Evolutionary conservation across 345 rosid species (phyloP).

Genomic region (Adansonia digitata): DNA sequence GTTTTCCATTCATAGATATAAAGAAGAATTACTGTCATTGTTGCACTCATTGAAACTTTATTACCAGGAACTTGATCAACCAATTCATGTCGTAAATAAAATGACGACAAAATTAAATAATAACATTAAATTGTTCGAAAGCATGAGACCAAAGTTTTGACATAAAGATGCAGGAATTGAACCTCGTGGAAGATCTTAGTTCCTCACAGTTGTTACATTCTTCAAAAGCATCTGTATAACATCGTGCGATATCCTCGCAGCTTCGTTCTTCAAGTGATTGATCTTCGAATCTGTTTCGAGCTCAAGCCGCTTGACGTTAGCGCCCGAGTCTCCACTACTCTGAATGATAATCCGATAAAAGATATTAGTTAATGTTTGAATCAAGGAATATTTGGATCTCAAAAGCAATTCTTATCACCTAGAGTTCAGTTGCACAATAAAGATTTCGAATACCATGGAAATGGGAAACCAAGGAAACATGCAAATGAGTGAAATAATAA

Average conservation of each 20-base stretch:
- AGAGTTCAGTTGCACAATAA: background rate
- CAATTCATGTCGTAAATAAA: background rate
- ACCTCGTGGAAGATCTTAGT: constrained; percentile 23
- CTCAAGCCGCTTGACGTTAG: constrained; percentile 86
- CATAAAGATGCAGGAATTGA: background rate
- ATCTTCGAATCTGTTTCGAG: constrained; percentile 65
- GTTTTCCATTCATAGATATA: too few relatives aligned
- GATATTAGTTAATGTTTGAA: constrained; percentile 12
- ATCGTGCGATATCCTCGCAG: constrained; percentile 46
- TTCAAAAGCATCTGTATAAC: constrained; percentile 66
- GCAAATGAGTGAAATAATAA: background rate
- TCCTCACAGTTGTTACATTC: constrained; percentile 58
- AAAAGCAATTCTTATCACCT: background rate
- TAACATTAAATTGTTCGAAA: too few relatives aligned
- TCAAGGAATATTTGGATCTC: background rate
- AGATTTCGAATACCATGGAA: background rate
- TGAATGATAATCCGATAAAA: too few relatives aligned
- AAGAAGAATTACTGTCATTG: too few relatives aligned
- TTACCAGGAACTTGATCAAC: background rate
- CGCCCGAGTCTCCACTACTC: constrained; percentile 89
- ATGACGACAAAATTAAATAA: too few relatives aligned
- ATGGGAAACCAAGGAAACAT: background rate
- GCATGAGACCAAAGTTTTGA: background rate
- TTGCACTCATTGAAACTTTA: background rate
- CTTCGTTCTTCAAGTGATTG: constrained; percentile 51